Evolutionary conservation across 129 eudicot species (phyloP).

Genomic region (Kitagawia praeruptora): DNA sequence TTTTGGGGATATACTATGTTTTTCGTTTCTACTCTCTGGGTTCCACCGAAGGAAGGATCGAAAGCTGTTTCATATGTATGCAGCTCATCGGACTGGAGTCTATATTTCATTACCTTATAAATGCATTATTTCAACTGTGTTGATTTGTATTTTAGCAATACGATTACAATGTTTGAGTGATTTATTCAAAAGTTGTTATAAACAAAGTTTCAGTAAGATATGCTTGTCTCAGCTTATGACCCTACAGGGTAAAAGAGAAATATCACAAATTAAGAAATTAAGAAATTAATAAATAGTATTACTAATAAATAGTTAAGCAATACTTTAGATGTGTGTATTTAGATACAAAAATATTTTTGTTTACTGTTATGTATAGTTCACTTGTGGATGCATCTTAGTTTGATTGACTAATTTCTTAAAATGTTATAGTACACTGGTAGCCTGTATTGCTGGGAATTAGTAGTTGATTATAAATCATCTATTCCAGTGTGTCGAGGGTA

Average conservation of each 20-base stretch:
- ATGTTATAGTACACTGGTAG: no score
- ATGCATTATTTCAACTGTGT: neutral
- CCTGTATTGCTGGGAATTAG: neutral
- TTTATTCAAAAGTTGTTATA: neutral
- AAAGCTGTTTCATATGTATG: neutral
- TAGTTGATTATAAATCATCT: no score
- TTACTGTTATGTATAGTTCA: neutral
- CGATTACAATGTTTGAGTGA: neutral
- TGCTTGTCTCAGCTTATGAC: neutral
- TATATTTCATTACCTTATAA: neutral
- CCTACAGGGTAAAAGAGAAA: neutral
- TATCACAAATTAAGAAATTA: neutral
- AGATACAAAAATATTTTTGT: neutral
- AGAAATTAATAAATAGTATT: no score
- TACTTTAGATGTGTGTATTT: neutral
- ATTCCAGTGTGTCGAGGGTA: neutral
- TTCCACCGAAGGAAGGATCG: neutral
- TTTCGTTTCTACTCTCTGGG: neutral
- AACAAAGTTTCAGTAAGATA: neutral
- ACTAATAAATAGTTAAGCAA: no score
- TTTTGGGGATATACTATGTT: neutral
- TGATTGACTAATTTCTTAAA: no score
- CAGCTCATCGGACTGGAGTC: neutral
- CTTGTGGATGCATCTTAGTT: no score
- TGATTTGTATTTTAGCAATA: neutral